Percentiles rank a stretch among this genome's conserved stretches.
Conservation (phyloP, 306 rosid species). For the Hippophae rhamnoides region DNA sequence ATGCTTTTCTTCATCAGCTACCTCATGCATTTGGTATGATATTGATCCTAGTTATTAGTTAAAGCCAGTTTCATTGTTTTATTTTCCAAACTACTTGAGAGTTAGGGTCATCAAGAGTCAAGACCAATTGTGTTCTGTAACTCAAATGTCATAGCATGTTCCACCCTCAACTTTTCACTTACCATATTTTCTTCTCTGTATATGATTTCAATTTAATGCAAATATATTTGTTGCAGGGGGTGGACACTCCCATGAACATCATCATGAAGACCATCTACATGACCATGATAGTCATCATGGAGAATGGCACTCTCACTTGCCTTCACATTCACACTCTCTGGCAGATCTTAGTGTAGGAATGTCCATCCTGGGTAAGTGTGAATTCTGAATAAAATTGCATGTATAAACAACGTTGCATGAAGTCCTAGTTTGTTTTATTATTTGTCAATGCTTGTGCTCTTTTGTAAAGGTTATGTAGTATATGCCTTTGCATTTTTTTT, state of each 20-base stretch:
- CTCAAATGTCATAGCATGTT: background rate
- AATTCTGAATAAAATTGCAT: conserved; percentile 4
- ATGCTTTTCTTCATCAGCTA: conserved; percentile 95
- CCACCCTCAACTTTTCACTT: background rate
- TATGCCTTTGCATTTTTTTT: background rate
- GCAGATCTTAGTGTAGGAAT: conserved; percentile 81
- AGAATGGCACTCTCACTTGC: conserved; percentile 38
- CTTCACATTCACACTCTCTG: conserved; percentile 68
- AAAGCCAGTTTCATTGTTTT: background rate
- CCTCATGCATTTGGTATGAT: conserved; percentile 94
- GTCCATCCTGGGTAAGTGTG: conserved; percentile 69
- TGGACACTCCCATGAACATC: conserved; percentile 53
- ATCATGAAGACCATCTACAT: conserved; percentile 37
- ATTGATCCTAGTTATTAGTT: background rate
- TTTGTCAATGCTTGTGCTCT: background rate
- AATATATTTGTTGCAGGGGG: conserved; percentile 47
- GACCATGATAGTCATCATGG: conserved; percentile 38
- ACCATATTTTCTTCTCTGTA: background rate
- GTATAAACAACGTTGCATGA: background rate
- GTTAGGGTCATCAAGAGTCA: background rate
- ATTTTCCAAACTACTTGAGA: background rate
- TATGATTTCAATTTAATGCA: conserved; percentile 1
- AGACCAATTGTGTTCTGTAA: background rate
- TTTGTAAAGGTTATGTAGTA: background rate
- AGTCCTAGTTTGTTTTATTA: background rate